Conservation (phyloP, 1,139 yeast species). For the Suhomyces atakaporum region DNA sequence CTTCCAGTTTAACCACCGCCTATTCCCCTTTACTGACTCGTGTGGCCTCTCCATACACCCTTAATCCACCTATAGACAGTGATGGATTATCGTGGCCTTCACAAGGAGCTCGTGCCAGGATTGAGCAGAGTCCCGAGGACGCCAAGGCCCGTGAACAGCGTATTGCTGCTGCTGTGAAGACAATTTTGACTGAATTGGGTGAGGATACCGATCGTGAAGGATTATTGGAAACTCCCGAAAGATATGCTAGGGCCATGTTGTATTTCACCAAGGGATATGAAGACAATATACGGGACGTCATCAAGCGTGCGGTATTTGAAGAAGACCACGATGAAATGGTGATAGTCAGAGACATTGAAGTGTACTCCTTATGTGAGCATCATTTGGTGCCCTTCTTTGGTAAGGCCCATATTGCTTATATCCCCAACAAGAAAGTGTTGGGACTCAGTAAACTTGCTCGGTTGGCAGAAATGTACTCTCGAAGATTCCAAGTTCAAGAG, state of each 20-base stretch:
- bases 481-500: conserved; percentile 96
- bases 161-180: conserved; percentile 82
- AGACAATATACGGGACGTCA: conserved; percentile 85
- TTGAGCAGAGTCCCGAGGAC: conserved; percentile 66
- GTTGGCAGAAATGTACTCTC: conserved; percentile 93
- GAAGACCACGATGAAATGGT: conserved; percentile 99
- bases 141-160: conserved; percentile 64
- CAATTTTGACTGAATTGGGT: conserved; percentile 82
- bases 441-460: conserved; percentile 94
- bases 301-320: conserved; percentile 93
- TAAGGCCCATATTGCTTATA: conserved; percentile 93
- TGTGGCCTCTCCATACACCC: conserved; percentile 80
- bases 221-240: conserved; percentile 86
- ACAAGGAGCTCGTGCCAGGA: conserved; percentile 75
- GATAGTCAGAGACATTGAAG: conserved; percentile 90
- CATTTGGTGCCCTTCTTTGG: conserved; percentile 97
- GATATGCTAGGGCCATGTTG: conserved; percentile 96
- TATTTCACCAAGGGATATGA: conserved; percentile 96
- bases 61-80: conserved; percentile 81
- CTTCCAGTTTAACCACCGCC: conserved; percentile 5
- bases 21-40: conserved; percentile 65
- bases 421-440: conserved; percentile 91
- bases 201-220: conserved; percentile 93
- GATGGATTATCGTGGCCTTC: conserved; percentile 97
- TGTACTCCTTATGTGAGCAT: conserved; percentile 93